Percentiles rank a stretch among this genome's conserved stretches.
Evolutionary conservation across 2,329 filamentous ascomycete species (phyloP).

Genomic region (Fusarium pseudocircinatum): DNA sequence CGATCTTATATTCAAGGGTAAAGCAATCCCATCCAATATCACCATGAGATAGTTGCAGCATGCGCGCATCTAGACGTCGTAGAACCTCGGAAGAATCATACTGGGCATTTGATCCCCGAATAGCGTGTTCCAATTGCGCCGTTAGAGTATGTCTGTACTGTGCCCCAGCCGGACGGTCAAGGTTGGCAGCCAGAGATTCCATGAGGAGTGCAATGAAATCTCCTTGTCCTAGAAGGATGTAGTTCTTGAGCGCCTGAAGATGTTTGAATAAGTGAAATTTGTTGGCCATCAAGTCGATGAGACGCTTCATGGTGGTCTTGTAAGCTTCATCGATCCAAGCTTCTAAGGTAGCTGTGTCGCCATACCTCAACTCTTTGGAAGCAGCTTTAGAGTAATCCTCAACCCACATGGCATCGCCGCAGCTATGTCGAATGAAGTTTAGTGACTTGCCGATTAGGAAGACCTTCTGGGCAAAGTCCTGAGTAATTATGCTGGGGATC

Average conservation of each 20-base stretch:
- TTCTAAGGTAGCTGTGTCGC: constrained; percentile 90
- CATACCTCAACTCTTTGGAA: constrained; percentile 90
- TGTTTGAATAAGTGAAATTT: constrained; percentile 97
- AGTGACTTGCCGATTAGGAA: constrained; percentile 97
- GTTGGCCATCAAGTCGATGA: constrained; percentile 91
- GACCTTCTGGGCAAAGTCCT: constrained; percentile 94
- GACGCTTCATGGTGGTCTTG: constrained; percentile 95
- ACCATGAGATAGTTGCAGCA: constrained; percentile 95
- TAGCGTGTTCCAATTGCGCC: constrained; percentile 97
- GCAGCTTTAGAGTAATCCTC: constrained; percentile 93
- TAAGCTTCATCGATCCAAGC: constrained; percentile 96
- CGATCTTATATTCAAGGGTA: constrained; percentile 98
- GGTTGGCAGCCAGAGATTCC: constrained; percentile 92
- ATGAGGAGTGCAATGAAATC: constrained; percentile 98
- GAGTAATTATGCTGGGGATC: constrained; percentile 92
- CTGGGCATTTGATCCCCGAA: constrained; percentile 96
- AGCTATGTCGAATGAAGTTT: constrained; percentile 97
- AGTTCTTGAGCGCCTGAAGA: constrained; percentile 89
- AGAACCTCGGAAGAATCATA: constrained; percentile 94
- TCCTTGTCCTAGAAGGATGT: constrained; percentile 91
- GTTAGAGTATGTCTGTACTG: constrained; percentile 97
- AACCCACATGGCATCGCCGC: constrained; percentile 93
- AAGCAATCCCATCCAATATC: constrained; percentile 99
- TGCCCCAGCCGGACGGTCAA: constrained; percentile 94
- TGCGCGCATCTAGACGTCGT: constrained; percentile 91